A percentile compares a stretch with the other conserved stretches of the same genome.
phyloP scores from a whole-genome alignment of 2,329 filamentous ascomycete species.

The Albifimbria verrucaria region DNA sequence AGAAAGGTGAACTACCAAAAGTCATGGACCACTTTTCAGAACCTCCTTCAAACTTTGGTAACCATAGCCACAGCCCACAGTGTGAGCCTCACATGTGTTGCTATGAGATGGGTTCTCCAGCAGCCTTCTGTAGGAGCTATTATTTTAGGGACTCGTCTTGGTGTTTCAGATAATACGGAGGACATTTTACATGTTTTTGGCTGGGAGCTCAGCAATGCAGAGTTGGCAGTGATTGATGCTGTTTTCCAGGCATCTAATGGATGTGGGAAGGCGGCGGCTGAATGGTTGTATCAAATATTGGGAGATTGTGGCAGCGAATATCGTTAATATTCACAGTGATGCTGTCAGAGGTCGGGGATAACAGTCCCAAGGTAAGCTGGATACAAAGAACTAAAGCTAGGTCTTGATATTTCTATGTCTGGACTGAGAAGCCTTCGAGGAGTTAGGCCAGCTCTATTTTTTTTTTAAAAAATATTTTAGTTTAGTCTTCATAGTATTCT shows the following conservation, averaged over 20 bases:
- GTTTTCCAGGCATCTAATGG: slow-evolving; percentile 12
- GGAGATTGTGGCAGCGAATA: slow-evolving; percentile 23
- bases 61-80: slow-evolving; percentile 35
- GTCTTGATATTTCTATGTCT: no score
- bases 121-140: slow-evolving; percentile 44
- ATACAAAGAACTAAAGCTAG: no score
- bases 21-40: slow-evolving; percentile 45
- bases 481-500: no score
- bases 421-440: no score
- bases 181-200: slow-evolving; percentile 19
- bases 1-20: no score
- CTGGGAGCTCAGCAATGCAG: slow-evolving; percentile 13
- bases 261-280: slow-evolving; percentile 9
- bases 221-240: slow-evolving; percentile 22
- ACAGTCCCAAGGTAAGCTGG: no score
- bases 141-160: slow-evolving; percentile 40
- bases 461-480: no score
- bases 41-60: slow-evolving; percentile 32
- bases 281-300: slow-evolving; percentile 27
- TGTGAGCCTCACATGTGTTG: slow-evolving; percentile 41
- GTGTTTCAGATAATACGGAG: slow-evolving; percentile 16
- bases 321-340: no score
- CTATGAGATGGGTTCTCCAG: slow-evolving; percentile 46
- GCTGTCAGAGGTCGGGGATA: no score
- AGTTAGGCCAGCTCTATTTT: no score